Evolutionary conservation across 306 rosid genomes (phyloP), one percentile per base, ranked within the genome.

Genomic region (Sesbania bispinosa): DNA sequence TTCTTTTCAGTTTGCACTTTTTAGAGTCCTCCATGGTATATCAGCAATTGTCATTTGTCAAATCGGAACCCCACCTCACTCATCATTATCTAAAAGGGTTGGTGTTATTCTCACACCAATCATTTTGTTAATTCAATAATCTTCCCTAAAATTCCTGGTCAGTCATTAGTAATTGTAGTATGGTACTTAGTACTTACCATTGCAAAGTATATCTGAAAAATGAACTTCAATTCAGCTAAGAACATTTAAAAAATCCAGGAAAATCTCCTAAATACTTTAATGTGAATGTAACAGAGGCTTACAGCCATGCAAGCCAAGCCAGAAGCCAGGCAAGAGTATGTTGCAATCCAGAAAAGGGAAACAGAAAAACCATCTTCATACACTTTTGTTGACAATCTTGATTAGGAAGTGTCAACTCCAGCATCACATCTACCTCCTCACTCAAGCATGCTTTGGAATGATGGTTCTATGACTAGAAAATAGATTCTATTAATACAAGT

Each of bases 41-140:
- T 78, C 55, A 71, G 10, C 67, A 53, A 3, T 7, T 41, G 47
- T 42, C 67, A 53, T 3, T 7, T 41, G 47, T 42, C 71, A 63
- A 63, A 53, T 19, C 13, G 16, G 33, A 59, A 23, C 62, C 42
- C 65, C 73, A 15, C 18, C 20, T 42, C 32, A 0, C 35, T 78
- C 62, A 62, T 15, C n/a, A 64, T 64, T 30, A 18, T 14, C 64
- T 63, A 69, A 39, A 69, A 29, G 14, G 72, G 6, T 59, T 48
- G 23, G 29, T 69, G 58, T 50, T 24, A 61, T 19, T 68, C 58
- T 14, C 23, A 52, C 24, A 52, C 67, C 36, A 51, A 35, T 69
- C 24, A 59, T 7, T 46, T 59, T 43, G 55, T 50, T 36, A 6
- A 60, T 21, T 30, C 51, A 58, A 51, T 27, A 11, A 23, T 52